Percentiles rank a stretch among this genome's conserved stretches.
Evolutionary conservation across 345 rosid genomes (phyloP).

Genomic region (Camelina sativa): DNA sequence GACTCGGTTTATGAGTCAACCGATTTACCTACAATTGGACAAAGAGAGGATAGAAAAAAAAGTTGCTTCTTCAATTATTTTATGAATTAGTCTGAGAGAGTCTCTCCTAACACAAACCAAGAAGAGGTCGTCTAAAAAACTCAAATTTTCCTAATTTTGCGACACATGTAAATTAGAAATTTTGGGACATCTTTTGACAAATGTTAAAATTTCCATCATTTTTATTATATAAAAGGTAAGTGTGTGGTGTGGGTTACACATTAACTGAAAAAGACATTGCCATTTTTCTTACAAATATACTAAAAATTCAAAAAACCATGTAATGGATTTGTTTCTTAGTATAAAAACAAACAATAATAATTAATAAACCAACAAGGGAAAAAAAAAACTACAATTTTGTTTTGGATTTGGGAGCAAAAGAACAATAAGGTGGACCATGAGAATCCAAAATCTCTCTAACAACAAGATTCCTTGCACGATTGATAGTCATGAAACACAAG

Average conservation of each 20-base stretch:
- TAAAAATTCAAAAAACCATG: background rate
- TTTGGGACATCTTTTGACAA: slow-evolving; percentile 12
- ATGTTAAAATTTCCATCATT: background rate
- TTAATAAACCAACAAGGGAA: no score
- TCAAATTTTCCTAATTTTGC: slow-evolving; percentile 7
- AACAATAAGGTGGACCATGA: slow-evolving; percentile 32
- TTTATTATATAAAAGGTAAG: background rate
- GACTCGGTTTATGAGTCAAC: slow-evolving; percentile 47
- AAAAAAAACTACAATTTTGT: slow-evolving; percentile 2
- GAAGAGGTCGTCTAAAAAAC: slow-evolving; percentile 10
- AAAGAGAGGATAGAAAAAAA: background rate
- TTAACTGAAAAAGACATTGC: background rate
- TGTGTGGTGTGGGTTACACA: background rate
- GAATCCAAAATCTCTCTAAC: slow-evolving; percentile 55
- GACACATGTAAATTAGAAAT: slow-evolving; percentile 10
- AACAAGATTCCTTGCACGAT: slow-evolving; percentile 72
- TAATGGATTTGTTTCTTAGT: background rate
- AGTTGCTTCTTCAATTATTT: background rate
- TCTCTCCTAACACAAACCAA: slow-evolving; percentile 28
- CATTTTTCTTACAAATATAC: background rate
- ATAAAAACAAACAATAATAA: background rate
- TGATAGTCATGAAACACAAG: slow-evolving; percentile 80
- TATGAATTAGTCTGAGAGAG: slow-evolving; percentile 4
- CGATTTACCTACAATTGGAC: slow-evolving; percentile 37
- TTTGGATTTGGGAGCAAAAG: slow-evolving; percentile 37